Base-by-base conservation (phyloP, 1,284 basidiomycete species). In the Singerocomus inundabilis region DNA sequence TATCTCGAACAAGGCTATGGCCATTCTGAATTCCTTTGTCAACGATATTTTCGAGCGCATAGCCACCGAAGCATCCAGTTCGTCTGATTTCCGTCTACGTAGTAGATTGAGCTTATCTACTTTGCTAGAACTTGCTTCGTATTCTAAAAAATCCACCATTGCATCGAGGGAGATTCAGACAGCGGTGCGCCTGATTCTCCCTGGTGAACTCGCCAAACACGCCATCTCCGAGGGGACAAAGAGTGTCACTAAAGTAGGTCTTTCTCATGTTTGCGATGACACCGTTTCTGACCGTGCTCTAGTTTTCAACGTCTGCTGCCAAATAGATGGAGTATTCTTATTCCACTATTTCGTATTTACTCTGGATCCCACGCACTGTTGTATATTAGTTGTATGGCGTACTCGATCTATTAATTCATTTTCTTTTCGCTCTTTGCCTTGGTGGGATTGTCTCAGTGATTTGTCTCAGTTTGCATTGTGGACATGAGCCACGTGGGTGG, bases 141-240 rank as follows among this genome's bases (percentile, higher is more conserved):
- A 90, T 78, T 88, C 85, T 58, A 87, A 88, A 76, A 86, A 87
- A 72, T 85, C 85, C 15, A 90, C 87, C 46, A 89, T 90, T 68
- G 88, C 87, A 53, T 88, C 86, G 43, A 84, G 88, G 54, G 87
- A 90, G 69, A 89, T 90, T 62, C 87, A 90, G 69, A 90, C 87
- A 9, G 74, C 87, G 29, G 85, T 88, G 45, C 84, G 87, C 57
- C 75, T 90, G 37, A 89, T 90, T 69, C 81, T 90, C 24, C 88
- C 87, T 41, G 83, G 83, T 64, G 84, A 84, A 63, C 73, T 82
- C 24, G 78, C 80, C 37, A 83, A 84, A 68, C 81, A 81, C 52
- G 77, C 80, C 28, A 81, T 91, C 72, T 88, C 85, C 2, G 89
- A 91, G 71, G 88, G 88, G 35, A 88, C 85, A 54, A 88, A 85